These are phyloP conservation scores for Hyphodiscus sp. DNA, from an alignment of 2,329 filamentous ascomycete genomes.

Conservation along the genomic window DNA sequence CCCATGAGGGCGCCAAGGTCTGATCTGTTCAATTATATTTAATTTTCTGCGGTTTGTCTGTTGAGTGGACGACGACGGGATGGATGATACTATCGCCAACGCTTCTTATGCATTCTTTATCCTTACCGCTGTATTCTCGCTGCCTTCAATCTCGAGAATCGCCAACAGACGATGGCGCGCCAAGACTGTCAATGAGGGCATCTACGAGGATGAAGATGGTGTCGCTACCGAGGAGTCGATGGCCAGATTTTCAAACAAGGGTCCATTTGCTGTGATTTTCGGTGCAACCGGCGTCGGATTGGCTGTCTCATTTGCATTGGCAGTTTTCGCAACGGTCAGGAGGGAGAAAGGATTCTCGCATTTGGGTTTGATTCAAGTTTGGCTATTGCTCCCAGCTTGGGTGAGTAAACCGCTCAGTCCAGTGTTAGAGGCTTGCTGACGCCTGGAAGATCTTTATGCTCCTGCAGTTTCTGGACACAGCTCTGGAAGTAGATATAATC, in stretches of 20 bases:
- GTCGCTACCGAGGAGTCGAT: slow-evolving; percentile 57
- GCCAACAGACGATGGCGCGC: slow-evolving; percentile 12
- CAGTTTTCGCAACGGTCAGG: slow-evolving; percentile 43
- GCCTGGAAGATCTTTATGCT: slow-evolving; percentile 39
- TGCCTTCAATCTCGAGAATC: slow-evolving; percentile 18
- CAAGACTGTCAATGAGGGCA: slow-evolving; percentile 7
- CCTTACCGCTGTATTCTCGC: slow-evolving; percentile 14
- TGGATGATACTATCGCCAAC: slow-evolving; percentile 1
- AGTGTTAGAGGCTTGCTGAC: slow-evolving; percentile 15
- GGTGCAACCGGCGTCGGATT: slow-evolving; percentile 45
- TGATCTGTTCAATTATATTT: background rate
- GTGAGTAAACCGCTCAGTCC: slow-evolving; percentile 38
- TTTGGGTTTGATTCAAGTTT: slow-evolving; percentile 43
- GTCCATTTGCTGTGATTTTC: slow-evolving; percentile 47
- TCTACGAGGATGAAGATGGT: slow-evolving; percentile 64
- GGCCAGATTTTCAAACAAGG: slow-evolving; percentile 52
- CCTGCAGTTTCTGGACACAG: slow-evolving; percentile 25
- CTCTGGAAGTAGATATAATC: slow-evolving; percentile 9
- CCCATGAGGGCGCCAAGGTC: background rate
- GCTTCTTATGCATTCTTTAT: slow-evolving; percentile 3
- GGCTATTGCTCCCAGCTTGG: slow-evolving; percentile 54
- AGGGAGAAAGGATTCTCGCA: slow-evolving; percentile 21
- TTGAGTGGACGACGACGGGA: background rate
- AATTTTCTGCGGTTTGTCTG: too few relatives aligned
- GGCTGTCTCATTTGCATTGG: slow-evolving; percentile 47